Evolutionary conservation across 2,329 filamentous ascomycete species (phyloP).

Genomic region (Penicillium sp.): DNA sequence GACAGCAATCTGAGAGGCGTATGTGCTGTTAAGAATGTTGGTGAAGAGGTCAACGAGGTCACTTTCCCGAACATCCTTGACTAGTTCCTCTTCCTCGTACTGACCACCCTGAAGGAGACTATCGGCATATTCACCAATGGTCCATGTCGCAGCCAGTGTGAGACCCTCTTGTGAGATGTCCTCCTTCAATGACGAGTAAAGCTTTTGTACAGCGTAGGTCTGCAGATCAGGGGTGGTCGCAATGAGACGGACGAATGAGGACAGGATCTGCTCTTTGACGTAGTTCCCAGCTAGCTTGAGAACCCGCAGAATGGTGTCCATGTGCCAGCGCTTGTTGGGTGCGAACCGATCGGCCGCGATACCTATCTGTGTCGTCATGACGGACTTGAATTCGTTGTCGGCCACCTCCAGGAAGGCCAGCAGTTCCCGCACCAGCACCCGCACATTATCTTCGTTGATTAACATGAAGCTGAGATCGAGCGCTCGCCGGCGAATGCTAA

Average conservation of each 20-base stretch:
- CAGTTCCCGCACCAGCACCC: conserved; percentile 87
- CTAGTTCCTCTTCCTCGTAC: conserved; percentile 90
- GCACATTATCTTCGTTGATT: conserved; percentile 94
- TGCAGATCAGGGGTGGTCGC: conserved; percentile 92
- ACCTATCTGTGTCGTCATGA: conserved; percentile 97
- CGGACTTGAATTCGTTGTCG: conserved; percentile 97
- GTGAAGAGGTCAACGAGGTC: conserved; percentile 92
- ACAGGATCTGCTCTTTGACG: conserved; percentile 95
- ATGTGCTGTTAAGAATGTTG: conserved; percentile 89
- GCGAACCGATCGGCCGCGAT: conserved; percentile 94
- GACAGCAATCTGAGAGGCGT: conserved; percentile 83
- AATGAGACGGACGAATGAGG: conserved; percentile 92
- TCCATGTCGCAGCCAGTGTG: conserved; percentile 91
- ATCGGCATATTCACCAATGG: conserved; percentile 95
- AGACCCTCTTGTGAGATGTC: conserved; percentile 97
- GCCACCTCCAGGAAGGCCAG: conserved; percentile 94
- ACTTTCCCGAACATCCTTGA: conserved; percentile 75
- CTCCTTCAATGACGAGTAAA: conserved; percentile 86
- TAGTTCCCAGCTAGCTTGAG: conserved; percentile 92
- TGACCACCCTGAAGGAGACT: conserved; percentile 82
- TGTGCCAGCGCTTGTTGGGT: conserved; percentile 96
- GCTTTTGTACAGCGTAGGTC: conserved; percentile 92
- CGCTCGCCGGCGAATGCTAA: conserved; percentile 93
- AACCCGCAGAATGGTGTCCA: conserved; percentile 95
- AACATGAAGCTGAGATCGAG: conserved; percentile 96